phyloP scores from a whole-genome alignment of 345 rosid genomes.

The Citropsis articulata region DNA sequence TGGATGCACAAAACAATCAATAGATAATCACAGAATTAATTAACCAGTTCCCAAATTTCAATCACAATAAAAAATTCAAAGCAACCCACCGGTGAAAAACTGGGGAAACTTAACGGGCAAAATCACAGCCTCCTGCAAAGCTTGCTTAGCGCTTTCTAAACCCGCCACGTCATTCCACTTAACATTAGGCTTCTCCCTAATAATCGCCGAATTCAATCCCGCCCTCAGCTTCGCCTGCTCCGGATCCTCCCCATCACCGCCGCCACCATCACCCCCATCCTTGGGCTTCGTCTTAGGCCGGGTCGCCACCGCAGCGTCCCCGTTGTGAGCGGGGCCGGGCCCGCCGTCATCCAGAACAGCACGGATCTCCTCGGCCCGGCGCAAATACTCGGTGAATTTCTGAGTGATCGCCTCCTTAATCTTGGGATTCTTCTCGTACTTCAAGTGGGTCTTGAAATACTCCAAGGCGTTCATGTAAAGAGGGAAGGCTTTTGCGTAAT shows the following conservation, averaged over 20 bases:
- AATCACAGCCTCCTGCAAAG: conserved; percentile 92
- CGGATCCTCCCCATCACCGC: conserved; percentile 72
- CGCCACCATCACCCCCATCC: conserved; percentile 50
- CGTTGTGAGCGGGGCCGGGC: conserved; percentile 63
- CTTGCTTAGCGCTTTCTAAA: conserved; percentile 88
- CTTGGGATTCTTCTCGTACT: conserved; percentile 94
- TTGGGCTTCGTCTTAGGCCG: conserved; percentile 71
- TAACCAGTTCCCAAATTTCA: too few relatives aligned
- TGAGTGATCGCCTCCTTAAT: conserved; percentile 78
- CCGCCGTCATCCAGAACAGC: conserved; percentile 88
- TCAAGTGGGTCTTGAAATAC: conserved; percentile 91
- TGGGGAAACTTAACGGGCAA: conserved; percentile 96
- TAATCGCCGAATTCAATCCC: conserved; percentile 77
- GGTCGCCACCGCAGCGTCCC: conserved; percentile 75
- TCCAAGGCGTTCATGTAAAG: conserved; percentile 92
- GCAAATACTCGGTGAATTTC: conserved; percentile 85
- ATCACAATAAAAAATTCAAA: neutral
- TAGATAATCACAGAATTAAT: neutral
- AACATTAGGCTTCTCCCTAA: conserved; percentile 85
- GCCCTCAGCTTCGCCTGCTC: conserved; percentile 79
- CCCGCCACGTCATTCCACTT: conserved; percentile 96
- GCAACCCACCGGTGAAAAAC: conserved; percentile 70
- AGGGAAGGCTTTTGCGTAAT: conserved; percentile 83
- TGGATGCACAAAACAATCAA: too few relatives aligned
- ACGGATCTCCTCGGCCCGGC: conserved; percentile 96